Percentiles rank a stretch among this genome's conserved stretches.
Evolutionary conservation across 2,329 filamentous ascomycete species (phyloP).

Genomic region (Rugonectria rugulosa): DNA sequence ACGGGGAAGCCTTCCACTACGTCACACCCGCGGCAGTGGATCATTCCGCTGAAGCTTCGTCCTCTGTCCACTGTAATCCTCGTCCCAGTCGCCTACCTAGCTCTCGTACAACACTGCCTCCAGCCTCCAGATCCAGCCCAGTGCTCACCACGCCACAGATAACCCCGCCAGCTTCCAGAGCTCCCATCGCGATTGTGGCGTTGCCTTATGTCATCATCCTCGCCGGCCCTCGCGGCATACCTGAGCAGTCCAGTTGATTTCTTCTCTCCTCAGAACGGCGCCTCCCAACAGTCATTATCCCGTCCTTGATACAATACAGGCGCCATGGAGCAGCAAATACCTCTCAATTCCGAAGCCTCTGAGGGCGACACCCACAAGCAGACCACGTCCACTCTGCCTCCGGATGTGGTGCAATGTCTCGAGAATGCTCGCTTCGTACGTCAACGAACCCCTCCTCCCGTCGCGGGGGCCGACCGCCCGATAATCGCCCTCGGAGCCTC

Average conservation of each 20-base stretch:
- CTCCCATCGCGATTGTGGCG: slow-evolving; percentile 1
- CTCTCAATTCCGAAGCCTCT: slow-evolving; percentile 78
- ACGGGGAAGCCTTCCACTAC: slow-evolving; percentile 39
- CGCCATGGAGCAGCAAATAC: slow-evolving; percentile 69
- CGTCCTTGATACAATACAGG: slow-evolving; percentile 2
- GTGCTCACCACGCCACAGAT: slow-evolving; percentile 5
- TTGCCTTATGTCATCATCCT: slow-evolving; percentile 25
- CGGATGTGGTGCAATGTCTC: slow-evolving; percentile 88
- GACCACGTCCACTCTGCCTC: slow-evolving; percentile 73
- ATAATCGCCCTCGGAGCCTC: slow-evolving; percentile 12
- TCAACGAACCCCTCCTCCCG: slow-evolving; percentile 33
- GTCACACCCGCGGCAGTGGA: slow-evolving; percentile 17
- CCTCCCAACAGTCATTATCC: slow-evolving; percentile 22
- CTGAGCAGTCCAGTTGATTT: slow-evolving; percentile 16
- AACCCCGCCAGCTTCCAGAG: background rate
- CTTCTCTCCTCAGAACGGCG: slow-evolving; percentile 7
- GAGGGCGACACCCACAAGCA: slow-evolving; percentile 76
- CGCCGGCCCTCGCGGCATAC: slow-evolving; percentile 29
- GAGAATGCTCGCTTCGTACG: slow-evolving; percentile 93
- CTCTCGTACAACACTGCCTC: too few relatives aligned
- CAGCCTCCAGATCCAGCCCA: too few relatives aligned
- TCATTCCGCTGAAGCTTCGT: background rate
- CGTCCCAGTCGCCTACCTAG: too few relatives aligned
- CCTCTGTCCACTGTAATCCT: too few relatives aligned
- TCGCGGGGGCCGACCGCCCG: slow-evolving; percentile 14